Evolutionary conservation across 441 rosid genomes (phyloP), one percentile per base, ranked within the genome.

Genomic region (Euphorbia schlechtendalii): DNA sequence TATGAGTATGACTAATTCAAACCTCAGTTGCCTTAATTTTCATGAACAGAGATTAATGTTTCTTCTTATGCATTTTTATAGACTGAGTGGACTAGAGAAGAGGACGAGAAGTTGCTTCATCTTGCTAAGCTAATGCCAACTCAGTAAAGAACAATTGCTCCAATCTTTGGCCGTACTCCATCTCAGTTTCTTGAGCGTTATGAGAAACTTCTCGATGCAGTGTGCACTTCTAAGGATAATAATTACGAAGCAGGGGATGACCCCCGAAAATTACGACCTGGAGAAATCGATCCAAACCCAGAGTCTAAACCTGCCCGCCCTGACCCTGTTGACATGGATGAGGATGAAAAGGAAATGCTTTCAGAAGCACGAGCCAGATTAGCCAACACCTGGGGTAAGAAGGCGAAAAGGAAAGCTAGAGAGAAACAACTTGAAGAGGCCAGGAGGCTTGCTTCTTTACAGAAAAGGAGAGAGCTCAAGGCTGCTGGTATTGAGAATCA

Each of bases 21-120:
- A 7, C 8, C 10, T 51, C n/a, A 17, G n/a, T 18, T 0, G 1
- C 25, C 2, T 52, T 52, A 3, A 2, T 21, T 52, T 36, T 20
- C 25, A 25, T 49, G 1, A 54, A 25, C 53, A 32, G 56, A 63
- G 64, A 59, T 63, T 76, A 75, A 71, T 63, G 21, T 32, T 24
- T 57, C 51, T 25, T 11, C 70, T 71, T 59, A 14, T 61, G 63
- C 64, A 52, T 72, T 54, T 56, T 64, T 68, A 64, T 59, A 94
- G 99, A 91, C 99, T 28, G 99, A 94, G 76, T 94, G 98, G 99
- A 94, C 96, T 1, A 85, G 99, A 69, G 98, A 94, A 68, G 99
- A 94, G 83, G 98, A 94, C 67, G 99, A 91, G 78, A 94, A 91
- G 70, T 82, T 94, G 80, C 94, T 94, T 46, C 99, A 94, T 80